Conservation (phyloP, 1,284 basidiomycete genomes). For the Golubevia pallescens region DNA sequence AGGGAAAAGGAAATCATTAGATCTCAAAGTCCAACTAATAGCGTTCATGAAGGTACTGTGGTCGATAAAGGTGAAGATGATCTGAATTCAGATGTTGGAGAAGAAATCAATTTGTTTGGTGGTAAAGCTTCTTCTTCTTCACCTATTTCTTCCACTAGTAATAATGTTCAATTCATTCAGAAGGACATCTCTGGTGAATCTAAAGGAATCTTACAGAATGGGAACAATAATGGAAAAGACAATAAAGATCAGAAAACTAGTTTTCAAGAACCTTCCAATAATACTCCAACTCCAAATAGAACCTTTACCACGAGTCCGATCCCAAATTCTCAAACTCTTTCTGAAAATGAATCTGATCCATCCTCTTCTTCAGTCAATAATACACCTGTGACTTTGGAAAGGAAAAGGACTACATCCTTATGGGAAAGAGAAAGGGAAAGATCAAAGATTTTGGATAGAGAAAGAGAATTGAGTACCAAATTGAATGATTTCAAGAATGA, state of each 20-base stretch:
- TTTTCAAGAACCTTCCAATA: too few species aligned
- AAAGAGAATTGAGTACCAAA: slow-evolving; percentile 23
- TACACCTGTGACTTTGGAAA: too few species aligned
- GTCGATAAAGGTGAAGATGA: neutral
- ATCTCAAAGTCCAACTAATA: neutral
- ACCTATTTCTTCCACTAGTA: neutral
- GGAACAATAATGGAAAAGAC: too few species aligned
- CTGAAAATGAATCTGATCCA: too few species aligned
- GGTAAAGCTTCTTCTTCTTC: neutral
- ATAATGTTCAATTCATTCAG: neutral
- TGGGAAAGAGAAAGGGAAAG: slow-evolving; percentile 43
- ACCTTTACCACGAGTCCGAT: too few species aligned
- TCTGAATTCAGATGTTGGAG: neutral
- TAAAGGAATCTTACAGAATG: neutral
- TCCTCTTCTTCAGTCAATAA: too few species aligned
- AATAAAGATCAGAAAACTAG: too few species aligned
- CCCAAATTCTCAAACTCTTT: too few species aligned
- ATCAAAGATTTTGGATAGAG: slow-evolving; percentile 26
- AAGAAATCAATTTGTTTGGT: neutral
- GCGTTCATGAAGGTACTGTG: neutral
- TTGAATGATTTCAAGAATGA: slow-evolving; percentile 12
- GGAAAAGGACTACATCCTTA: slow-evolving; percentile 11
- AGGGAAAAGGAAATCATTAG: neutral
- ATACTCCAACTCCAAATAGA: too few species aligned
- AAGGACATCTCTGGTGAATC: neutral